Percentiles rank a stretch among this genome's conserved stretches.
These are phyloP conservation scores for Glarea lozoyensis DNA, from an alignment of 495 filamentous ascomycete species.

Conservation along the genomic window DNA sequence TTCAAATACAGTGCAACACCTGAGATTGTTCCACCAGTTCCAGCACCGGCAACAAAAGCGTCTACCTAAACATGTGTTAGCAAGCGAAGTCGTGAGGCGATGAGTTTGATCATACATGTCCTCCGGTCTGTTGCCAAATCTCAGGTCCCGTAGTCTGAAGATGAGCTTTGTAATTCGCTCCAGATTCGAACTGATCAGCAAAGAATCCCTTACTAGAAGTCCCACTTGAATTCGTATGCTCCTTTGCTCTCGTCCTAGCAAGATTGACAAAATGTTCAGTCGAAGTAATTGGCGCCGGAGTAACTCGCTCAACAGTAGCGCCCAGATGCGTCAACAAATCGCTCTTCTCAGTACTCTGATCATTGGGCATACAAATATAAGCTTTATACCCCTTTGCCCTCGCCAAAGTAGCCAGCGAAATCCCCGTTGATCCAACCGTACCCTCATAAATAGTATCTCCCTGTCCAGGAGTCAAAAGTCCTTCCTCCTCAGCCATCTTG, in stretches of 20 bases:
- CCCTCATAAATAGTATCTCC: constrained; percentile 97
- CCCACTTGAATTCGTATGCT: constrained; percentile 46
- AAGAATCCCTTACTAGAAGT: constrained; percentile 65
- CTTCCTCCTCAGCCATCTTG: constrained; percentile 67
- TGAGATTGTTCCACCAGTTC: constrained; percentile 88
- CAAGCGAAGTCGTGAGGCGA: not conserved
- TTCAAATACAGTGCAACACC: constrained; percentile 81
- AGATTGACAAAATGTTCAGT: constrained; percentile 92
- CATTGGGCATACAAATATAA: constrained; percentile 95
- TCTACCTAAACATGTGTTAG: constrained; percentile 39
- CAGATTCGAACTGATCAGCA: constrained; percentile 92
- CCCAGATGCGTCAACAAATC: constrained; percentile 83
- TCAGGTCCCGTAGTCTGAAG: constrained; percentile 79
- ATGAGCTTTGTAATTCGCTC: constrained; percentile 81
- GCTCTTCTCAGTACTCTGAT: constrained; percentile 84
- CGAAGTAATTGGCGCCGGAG: constrained; percentile 83
- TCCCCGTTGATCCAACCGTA: constrained; percentile 89
- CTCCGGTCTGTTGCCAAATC: constrained; percentile 70
- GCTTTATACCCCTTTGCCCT: constrained; percentile 83
- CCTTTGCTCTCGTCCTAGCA: constrained; percentile 64
- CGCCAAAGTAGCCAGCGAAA: constrained; percentile 83
- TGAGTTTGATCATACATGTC: constrained; percentile 19
- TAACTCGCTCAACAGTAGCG: constrained; percentile 79
- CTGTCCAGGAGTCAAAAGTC: constrained; percentile 65
- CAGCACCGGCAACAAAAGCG: constrained; percentile 92